phyloP scores from a whole-genome alignment of 2,329 filamentous ascomycete genomes.

The Sphaceloma murrayae region DNA sequence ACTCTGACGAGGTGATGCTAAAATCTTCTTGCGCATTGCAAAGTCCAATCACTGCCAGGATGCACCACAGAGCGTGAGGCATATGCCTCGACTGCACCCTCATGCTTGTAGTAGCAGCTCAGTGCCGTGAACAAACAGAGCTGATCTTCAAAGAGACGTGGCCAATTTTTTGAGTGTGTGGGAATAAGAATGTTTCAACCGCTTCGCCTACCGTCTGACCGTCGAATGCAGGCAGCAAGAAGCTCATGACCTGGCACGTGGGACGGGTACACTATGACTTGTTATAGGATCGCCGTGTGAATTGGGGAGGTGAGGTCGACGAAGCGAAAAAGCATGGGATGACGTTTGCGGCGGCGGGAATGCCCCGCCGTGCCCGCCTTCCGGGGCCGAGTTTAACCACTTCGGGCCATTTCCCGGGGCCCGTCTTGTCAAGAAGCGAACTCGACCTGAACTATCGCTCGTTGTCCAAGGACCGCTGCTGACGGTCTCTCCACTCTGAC shows the following conservation, averaged over 20 bases:
- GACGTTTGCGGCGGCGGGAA: constrained; percentile 4
- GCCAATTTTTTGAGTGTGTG: too few species aligned
- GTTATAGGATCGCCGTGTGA: neutral
- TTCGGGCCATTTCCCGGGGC: neutral
- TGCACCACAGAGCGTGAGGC: neutral
- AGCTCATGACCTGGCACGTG: constrained; percentile 8
- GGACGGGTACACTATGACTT: constrained; percentile 9
- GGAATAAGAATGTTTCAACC: neutral
- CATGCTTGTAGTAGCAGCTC: neutral
- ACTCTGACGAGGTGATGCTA: constrained; percentile 18
- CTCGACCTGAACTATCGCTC: neutral
- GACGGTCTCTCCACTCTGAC: neutral
- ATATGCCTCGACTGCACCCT: neutral
- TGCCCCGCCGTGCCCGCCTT: neutral
- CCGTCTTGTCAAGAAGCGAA: neutral
- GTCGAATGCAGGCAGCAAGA: neutral
- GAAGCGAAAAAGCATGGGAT: neutral
- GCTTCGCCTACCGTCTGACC: constrained; percentile 9
- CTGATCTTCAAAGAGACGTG: too few species aligned
- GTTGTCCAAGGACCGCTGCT: neutral
- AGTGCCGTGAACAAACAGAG: too few species aligned
- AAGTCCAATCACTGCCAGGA: neutral
- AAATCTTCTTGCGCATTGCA: constrained; percentile 16
- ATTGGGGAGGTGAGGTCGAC: too few species aligned
- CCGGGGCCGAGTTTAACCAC: constrained; percentile 3